Conservation (phyloP, 192 early-diverging fungal genomes). For the Mortierella alpina region DNA sequence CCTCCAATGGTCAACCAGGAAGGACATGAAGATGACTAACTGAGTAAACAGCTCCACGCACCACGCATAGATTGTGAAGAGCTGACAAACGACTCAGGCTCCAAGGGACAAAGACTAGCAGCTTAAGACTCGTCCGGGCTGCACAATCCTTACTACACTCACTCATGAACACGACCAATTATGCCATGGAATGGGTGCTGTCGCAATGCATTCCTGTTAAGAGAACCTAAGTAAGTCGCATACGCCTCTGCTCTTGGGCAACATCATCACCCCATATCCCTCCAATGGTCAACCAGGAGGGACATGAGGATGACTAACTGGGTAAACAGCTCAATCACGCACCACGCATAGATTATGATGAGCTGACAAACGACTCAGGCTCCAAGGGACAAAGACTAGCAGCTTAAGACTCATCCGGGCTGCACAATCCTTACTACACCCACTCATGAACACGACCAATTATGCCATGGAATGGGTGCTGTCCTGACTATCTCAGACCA, state of each 20-base stretch:
- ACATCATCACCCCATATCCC: slow-evolving; percentile 33
- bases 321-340: slow-evolving; percentile 42
- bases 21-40: slow-evolving; percentile 41
- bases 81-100: slow-evolving; percentile 43
- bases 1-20: slow-evolving; percentile 47
- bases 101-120: slow-evolving; percentile 51
- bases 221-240: no score
- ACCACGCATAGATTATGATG: slow-evolving; percentile 52
- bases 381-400: slow-evolving; percentile 51
- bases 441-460: slow-evolving; percentile 43
- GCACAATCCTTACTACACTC: slow-evolving; percentile 51
- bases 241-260: slow-evolving; percentile 49
- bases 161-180: slow-evolving; percentile 45
- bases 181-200: slow-evolving; percentile 44
- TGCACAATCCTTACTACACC: slow-evolving; percentile 52
- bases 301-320: slow-evolving; percentile 45
- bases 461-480: slow-evolving; percentile 44
- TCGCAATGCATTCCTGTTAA: no score
- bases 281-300: slow-evolving; percentile 48
- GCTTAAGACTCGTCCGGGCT: slow-evolving; percentile 53
- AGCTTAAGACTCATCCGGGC: slow-evolving; percentile 53
- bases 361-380: slow-evolving; percentile 41
- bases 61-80: slow-evolving; percentile 51
- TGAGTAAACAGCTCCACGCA: slow-evolving; percentile 44
- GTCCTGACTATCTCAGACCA: slow-evolving; percentile 36